phyloP scores from a whole-genome alignment of 2,329 filamentous ascomycete genomes.

The Coniochaeta hoffmannii region DNA sequence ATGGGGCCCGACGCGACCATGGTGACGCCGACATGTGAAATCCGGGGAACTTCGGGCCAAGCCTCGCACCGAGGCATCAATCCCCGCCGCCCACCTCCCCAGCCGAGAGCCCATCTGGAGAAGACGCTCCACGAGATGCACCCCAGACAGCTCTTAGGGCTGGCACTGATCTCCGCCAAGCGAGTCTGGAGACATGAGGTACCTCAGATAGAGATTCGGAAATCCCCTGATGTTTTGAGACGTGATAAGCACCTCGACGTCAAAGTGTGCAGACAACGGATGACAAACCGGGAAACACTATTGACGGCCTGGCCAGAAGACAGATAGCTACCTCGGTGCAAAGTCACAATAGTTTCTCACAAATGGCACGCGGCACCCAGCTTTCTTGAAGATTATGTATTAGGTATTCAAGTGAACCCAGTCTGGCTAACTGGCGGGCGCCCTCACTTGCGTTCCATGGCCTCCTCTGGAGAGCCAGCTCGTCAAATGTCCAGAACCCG shows the following conservation, averaged over 20 bases:
- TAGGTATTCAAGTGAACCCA: slow-evolving; percentile 1
- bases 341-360: too few relatives aligned
- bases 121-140: background rate
- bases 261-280: too few relatives aligned
- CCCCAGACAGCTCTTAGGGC: background rate
- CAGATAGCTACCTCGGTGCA: too few relatives aligned
- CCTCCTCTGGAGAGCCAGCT: slow-evolving; percentile 1
- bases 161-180: too few relatives aligned
- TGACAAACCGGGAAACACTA: too few relatives aligned
- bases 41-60: slow-evolving; percentile 1
- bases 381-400: background rate
- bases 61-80: background rate
- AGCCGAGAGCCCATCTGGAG: background rate
- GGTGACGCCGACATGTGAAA: slow-evolving; percentile 1
- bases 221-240: too few relatives aligned
- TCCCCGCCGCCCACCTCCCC: background rate
- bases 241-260: too few relatives aligned
- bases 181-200: too few relatives aligned
- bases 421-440: background rate
- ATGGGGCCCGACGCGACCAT: background rate
- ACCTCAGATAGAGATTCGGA: too few relatives aligned
- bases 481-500: background rate
- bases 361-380: too few relatives aligned
- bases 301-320: too few relatives aligned
- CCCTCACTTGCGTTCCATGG: background rate